Percentiles rank a stretch among this genome's conserved stretches.
Conservation (phyloP, 371 early-diverging fungal genomes). For the Mortierella sp. region DNA sequence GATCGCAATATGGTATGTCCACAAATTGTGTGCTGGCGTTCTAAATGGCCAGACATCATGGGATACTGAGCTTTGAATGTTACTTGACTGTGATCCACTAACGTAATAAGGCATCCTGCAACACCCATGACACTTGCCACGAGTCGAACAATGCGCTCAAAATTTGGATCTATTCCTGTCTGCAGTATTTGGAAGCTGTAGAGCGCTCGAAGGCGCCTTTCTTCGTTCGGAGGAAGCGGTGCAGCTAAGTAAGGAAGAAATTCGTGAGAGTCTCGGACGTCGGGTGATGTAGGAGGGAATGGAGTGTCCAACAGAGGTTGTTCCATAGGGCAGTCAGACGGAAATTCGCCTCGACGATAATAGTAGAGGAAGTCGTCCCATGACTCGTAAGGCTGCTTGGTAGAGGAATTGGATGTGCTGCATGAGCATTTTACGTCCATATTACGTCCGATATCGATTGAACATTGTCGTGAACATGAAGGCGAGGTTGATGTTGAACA, state of each 20-base stretch:
- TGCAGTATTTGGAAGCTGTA: slow-evolving; percentile 56
- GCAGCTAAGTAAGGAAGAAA: slow-evolving; percentile 29
- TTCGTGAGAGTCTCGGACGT: slow-evolving; percentile 4
- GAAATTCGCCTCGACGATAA: slow-evolving; percentile 38
- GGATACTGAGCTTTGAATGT: slow-evolving; percentile 46
- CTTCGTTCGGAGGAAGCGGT: slow-evolving; percentile 51
- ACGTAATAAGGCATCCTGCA: slow-evolving; percentile 38
- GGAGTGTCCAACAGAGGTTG: slow-evolving; percentile 5
- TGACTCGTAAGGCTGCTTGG: slow-evolving; percentile 10
- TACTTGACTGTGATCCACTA: slow-evolving; percentile 46
- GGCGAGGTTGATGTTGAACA: slow-evolving; percentile 38
- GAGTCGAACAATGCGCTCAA: slow-evolving; percentile 57
- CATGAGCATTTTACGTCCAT: background rate
- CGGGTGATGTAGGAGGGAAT: slow-evolving; percentile 28
- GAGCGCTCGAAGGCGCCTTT: slow-evolving; percentile 49
- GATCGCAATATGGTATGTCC: slow-evolving; percentile 53
- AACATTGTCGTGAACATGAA: slow-evolving; percentile 23
- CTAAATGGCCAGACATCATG: background rate
- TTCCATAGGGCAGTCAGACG: slow-evolving; percentile 21
- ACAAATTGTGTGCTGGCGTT: slow-evolving; percentile 45
- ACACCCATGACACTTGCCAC: slow-evolving; percentile 53
- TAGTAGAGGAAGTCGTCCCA: slow-evolving; percentile 53
- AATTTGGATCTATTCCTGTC: slow-evolving; percentile 56
- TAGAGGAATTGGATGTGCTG: background rate
- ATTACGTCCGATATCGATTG: slow-evolving; percentile 4